Evolutionary conservation across 2,329 filamentous ascomycete genomes (phyloP).

Genomic region (Epichloe baconii): DNA sequence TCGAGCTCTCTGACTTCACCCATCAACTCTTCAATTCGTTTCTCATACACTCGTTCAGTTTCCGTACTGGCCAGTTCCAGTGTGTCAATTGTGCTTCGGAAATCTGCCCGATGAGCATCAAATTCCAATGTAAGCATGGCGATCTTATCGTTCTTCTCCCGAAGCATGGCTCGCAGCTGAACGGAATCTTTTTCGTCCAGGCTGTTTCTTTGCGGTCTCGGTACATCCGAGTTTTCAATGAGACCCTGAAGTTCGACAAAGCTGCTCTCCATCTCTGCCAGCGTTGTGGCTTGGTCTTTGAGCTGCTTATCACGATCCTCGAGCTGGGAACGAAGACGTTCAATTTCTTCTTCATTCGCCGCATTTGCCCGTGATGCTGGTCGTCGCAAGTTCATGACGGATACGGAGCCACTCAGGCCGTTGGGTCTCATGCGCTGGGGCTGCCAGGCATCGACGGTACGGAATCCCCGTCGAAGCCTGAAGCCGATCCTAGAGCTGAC

Average conservation of each 20-base stretch:
- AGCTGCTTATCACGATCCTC: slow-evolving; percentile 77
- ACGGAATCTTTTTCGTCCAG: slow-evolving; percentile 58
- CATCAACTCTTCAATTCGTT: slow-evolving; percentile 75
- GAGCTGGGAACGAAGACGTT: slow-evolving; percentile 58
- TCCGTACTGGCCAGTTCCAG: slow-evolving; percentile 91
- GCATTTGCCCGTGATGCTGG: slow-evolving; percentile 40
- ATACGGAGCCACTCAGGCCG: slow-evolving; percentile 39
- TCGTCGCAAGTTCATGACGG: slow-evolving; percentile 41
- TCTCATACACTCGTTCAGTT: slow-evolving; percentile 91
- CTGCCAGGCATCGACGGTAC: slow-evolving; percentile 30
- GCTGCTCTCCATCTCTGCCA: slow-evolving; percentile 83
- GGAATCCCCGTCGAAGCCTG: slow-evolving; percentile 43
- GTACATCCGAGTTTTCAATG: slow-evolving; percentile 44
- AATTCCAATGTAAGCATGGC: slow-evolving; percentile 87
- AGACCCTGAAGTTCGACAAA: slow-evolving; percentile 64
- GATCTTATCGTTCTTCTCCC: slow-evolving; percentile 96
- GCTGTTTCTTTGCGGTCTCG: slow-evolving; percentile 29
- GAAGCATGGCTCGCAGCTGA: slow-evolving; percentile 67
- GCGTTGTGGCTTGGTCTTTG: slow-evolving; percentile 69
- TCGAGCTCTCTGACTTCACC: slow-evolving; percentile 73
- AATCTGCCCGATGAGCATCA: slow-evolving; percentile 87
- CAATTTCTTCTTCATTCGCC: slow-evolving; percentile 56
- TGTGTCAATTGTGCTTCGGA: slow-evolving; percentile 92
- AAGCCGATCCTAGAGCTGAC: slow-evolving; percentile 42
- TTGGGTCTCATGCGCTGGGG: slow-evolving; percentile 38